phyloP scores from a whole-genome alignment of 2,329 filamentous ascomycete genomes.

The Apiospora aurea region DNA sequence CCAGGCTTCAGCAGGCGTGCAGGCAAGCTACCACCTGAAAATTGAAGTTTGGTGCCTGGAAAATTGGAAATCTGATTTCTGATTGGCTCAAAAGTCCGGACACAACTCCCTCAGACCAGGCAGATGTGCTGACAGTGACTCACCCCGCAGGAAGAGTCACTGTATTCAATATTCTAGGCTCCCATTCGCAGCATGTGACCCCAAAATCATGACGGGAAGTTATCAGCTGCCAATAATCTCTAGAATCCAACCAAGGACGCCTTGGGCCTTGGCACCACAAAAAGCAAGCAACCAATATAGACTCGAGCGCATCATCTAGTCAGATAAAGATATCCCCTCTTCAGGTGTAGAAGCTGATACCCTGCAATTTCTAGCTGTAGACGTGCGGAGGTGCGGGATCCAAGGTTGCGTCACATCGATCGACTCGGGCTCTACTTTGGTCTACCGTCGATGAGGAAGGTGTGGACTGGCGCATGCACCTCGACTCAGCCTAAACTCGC shows the following conservation, averaged over 20 bases:
- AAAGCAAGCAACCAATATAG: not conserved
- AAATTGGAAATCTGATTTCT: not conserved
- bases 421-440: not conserved
- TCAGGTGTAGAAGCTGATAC: not conserved
- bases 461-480: not conserved
- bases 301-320: not conserved
- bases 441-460: not conserved
- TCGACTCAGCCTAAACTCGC: constrained; percentile 1
- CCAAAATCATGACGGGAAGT: not conserved
- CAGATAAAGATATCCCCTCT: not conserved
- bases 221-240: not conserved
- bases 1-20: not conserved
- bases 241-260: not conserved
- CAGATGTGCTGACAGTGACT: not conserved
- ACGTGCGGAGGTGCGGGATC: not conserved
- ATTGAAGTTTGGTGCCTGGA: not conserved
- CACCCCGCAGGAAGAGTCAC: not conserved
- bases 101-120: not conserved
- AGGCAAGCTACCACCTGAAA: not conserved
- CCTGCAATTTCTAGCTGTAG: too few species aligned
- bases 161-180: not conserved
- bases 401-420: not conserved
- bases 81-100: not conserved
- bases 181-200: not conserved
- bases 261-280: not conserved